phyloP scores from a whole-genome alignment of 2,329 filamentous ascomycete species.

The Lachnellula arida region DNA sequence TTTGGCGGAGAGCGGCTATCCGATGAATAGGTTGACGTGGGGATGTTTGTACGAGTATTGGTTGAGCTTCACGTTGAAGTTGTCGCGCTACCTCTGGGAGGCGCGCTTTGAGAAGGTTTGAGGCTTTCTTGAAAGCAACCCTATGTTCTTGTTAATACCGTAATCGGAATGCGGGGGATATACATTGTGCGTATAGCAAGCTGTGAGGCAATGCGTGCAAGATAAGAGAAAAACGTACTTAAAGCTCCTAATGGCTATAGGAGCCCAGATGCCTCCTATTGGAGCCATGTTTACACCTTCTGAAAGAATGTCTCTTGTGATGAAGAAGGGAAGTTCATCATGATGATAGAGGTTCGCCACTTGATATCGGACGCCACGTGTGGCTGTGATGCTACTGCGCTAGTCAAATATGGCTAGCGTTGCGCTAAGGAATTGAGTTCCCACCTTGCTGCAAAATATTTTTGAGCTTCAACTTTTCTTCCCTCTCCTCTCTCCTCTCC shows the following conservation, averaged over 20 bases:
- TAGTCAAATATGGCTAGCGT: not conserved
- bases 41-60: constrained; percentile 52
- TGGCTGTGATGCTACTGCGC: not conserved
- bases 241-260: constrained; percentile 30
- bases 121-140: constrained; percentile 43
- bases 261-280: constrained; percentile 29
- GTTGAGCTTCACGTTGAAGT: constrained; percentile 48
- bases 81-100: constrained; percentile 39
- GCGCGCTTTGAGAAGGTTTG: constrained; percentile 41
- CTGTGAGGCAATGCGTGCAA: not conserved
- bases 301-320: constrained; percentile 1
- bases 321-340: not conserved
- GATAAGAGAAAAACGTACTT: constrained; percentile 22
- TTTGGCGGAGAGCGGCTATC: constrained; percentile 58
- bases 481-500: constrained; percentile 51
- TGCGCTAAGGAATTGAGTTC: not conserved
- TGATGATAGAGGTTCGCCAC: constrained; percentile 1
- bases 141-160: constrained; percentile 30
- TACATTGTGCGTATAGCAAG: not conserved
- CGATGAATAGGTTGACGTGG: constrained; percentile 52
- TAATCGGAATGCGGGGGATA: not conserved
- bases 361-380: constrained; percentile 1
- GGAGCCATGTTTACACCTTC: constrained; percentile 26
- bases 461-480: not conserved
- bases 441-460: not conserved